Evolutionary conservation across 2,329 filamentous ascomycete genomes (phyloP).

Genomic region (Fonsecaea nubica): DNA sequence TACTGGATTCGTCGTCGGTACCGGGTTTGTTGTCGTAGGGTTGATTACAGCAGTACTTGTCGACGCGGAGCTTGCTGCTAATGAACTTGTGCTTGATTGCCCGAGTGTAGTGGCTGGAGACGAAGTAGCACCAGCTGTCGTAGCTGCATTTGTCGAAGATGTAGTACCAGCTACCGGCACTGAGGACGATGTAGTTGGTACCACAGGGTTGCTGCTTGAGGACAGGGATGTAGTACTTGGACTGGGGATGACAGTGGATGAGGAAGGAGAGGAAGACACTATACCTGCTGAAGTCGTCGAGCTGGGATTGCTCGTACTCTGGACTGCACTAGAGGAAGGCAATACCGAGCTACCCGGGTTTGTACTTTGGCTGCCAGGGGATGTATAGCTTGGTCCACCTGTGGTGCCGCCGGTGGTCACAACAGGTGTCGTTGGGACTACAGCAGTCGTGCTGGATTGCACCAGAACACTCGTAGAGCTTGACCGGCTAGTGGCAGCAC

Average conservation of each 20-base stretch:
- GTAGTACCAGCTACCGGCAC: not conserved
- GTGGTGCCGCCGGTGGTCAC: constrained; percentile 15
- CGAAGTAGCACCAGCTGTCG: not conserved
- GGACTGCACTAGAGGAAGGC: constrained; percentile 18
- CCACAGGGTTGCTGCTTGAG: constrained; percentile 22
- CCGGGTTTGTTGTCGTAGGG: not conserved
- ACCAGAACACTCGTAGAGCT: not conserved
- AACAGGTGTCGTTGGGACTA: not conserved
- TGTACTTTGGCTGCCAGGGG: constrained; percentile 23
- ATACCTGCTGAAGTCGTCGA: constrained; percentile 35
- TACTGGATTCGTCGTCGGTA: not conserved
- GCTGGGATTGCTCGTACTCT: constrained; percentile 20
- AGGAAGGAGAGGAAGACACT: constrained; percentile 32
- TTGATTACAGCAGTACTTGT: not conserved
- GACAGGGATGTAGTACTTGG: constrained; percentile 24
- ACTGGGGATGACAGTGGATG: constrained; percentile 24
- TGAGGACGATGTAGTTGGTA: constrained; percentile 7
- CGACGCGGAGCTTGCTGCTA: not conserved
- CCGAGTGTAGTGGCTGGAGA: not conserved
- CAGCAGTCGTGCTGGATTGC: not conserved
- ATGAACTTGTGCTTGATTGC: constrained; percentile 12
- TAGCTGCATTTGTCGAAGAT: not conserved
- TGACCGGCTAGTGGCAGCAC: not conserved
- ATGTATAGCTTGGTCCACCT: constrained; percentile 28
- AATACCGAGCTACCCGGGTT: not conserved